A percentile compares a stretch with the other conserved stretches of the same genome.
Evolutionary conservation across 257 asterid genomes (phyloP).

Genomic region (Petunia secreta): DNA sequence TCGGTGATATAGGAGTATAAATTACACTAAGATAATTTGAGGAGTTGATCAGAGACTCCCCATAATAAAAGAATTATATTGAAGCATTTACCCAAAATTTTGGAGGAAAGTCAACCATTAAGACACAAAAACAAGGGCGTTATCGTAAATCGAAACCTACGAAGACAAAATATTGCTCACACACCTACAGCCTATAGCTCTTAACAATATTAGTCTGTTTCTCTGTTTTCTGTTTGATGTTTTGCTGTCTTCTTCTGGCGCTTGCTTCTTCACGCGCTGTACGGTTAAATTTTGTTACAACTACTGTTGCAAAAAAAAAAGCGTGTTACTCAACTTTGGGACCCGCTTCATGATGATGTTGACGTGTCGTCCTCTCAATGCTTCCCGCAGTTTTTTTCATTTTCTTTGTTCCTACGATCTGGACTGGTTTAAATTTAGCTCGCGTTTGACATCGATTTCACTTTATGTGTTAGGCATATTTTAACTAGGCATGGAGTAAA

Average conservation of each 20-base stretch:
- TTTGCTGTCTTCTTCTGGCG: background rate
- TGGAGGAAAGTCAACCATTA: background rate
- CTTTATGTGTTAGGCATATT: too few species aligned
- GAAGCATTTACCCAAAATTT: too few species aligned
- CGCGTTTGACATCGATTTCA: too few species aligned
- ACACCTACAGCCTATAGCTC: background rate
- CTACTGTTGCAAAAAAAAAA: too few species aligned
- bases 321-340: background rate
- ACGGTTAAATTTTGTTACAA: background rate
- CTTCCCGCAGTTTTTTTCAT: background rate
- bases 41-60: too few species aligned
- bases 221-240: background rate
- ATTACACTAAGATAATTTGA: too few species aligned
- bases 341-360: slow-evolving; percentile 17
- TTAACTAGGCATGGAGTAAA: too few species aligned
- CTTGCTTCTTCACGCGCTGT: background rate
- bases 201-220: background rate
- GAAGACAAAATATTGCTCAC: background rate
- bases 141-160: slow-evolving; percentile 8
- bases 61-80: too few species aligned
- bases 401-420: background rate
- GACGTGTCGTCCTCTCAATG: slow-evolving; percentile 24
- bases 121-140: background rate
- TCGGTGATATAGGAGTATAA: too few species aligned
- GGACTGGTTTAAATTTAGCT: too few species aligned